Evolutionary conservation across 2,329 filamentous ascomycete species (phyloP).

Genomic region (Pyrenophora teres): DNA sequence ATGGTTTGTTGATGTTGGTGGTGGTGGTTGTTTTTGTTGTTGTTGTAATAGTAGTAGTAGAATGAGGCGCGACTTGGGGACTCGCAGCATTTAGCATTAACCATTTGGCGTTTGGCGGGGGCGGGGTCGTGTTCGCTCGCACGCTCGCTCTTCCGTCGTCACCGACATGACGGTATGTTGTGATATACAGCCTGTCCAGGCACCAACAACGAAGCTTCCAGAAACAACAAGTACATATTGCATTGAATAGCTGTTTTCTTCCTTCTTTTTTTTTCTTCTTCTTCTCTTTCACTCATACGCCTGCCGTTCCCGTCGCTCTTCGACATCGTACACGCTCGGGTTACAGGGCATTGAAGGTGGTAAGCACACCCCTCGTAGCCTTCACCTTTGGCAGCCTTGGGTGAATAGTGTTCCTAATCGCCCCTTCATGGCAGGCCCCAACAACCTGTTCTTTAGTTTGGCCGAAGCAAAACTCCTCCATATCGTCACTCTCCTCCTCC

Average conservation of each 20-base stretch:
- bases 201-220: slow-evolving; percentile 35
- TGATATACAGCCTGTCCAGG: slow-evolving; percentile 13
- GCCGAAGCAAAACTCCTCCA: slow-evolving; percentile 43
- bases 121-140: slow-evolving; percentile 17
- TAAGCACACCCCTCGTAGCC: slow-evolving; percentile 25
- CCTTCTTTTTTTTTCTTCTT: too few species aligned
- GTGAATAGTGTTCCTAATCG: slow-evolving; percentile 22
- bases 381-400: slow-evolving; percentile 16
- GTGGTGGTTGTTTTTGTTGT: not conserved
- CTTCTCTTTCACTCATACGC: too few species aligned
- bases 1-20: not conserved
- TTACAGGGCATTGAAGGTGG: slow-evolving; percentile 5
- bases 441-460: slow-evolving; percentile 37
- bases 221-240: slow-evolving; percentile 13
- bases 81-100: slow-evolving; percentile 11
- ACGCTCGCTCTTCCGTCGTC: slow-evolving; percentile 17
- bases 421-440: slow-evolving; percentile 38
- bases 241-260: not conserved
- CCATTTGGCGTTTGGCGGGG: slow-evolving; percentile 10
- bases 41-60: slow-evolving; percentile 14
- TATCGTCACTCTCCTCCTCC: slow-evolving; percentile 35
- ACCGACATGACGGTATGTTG: slow-evolving; percentile 10
- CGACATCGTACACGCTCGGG: not conserved
- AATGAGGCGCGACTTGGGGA: slow-evolving; percentile 21
- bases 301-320: too few species aligned